Conservation (phyloP, 176 grass and related monocot genomes). For the Echinochloa phyllopogon region DNA sequence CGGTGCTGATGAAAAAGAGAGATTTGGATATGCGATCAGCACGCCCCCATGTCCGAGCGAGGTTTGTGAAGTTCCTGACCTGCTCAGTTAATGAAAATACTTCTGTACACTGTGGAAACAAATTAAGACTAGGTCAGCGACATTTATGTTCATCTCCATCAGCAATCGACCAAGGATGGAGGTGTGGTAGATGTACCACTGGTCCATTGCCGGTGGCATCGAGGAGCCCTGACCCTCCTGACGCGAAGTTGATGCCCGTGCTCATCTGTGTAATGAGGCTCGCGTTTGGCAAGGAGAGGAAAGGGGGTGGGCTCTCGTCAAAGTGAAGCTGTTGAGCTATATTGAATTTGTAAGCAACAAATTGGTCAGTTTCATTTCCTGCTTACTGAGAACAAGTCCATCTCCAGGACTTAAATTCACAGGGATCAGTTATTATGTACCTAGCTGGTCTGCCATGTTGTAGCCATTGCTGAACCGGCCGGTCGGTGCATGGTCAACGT, state of each 20-base stretch:
- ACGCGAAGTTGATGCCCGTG: constrained; percentile 81
- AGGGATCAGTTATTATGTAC: constrained; percentile 27
- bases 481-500: constrained; percentile 46
- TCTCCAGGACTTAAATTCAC: neutral
- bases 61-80: constrained; percentile 44
- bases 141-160: neutral
- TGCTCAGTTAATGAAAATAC: constrained; percentile 33
- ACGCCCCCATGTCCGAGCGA: neutral
- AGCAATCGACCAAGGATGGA: too few relatives aligned
- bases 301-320: constrained; percentile 68
- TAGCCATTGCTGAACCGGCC: constrained; percentile 91
- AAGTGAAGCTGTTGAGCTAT: constrained; percentile 67
- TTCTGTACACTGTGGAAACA: neutral
- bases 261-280: constrained; percentile 43
- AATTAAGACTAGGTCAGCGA: neutral
- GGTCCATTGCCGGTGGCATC: neutral
- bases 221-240: constrained; percentile 75
- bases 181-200: constrained; percentile 10
- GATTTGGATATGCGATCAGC: constrained; percentile 49
- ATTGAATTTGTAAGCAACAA: neutral
- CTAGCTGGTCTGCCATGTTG: constrained; percentile 78
- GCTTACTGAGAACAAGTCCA: neutral
- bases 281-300: constrained; percentile 49
- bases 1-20: constrained; percentile 60
- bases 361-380: neutral